Percentiles rank a stretch among this genome's conserved stretches.
Conservation (phyloP, 805 yeast genomes). For the Kregervanrija delftensis region DNA sequence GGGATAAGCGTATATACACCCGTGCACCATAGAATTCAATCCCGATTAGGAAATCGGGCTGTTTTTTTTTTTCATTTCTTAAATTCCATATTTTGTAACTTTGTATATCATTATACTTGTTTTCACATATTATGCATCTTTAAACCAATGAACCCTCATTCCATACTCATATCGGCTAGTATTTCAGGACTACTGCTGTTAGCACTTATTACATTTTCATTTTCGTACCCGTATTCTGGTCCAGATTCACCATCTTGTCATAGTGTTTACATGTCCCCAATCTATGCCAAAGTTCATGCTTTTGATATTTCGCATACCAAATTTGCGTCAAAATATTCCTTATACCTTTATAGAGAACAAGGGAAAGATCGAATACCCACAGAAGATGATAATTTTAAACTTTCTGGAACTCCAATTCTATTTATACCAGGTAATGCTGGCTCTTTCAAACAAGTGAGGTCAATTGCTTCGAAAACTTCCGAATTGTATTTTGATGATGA, state of each 20-base stretch:
- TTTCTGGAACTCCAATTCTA: constrained; percentile 77
- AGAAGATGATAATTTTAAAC: constrained; percentile 24
- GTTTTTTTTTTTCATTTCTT: too few species aligned
- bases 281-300: constrained; percentile 67
- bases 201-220: too few species aligned
- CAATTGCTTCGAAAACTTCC: constrained; percentile 82
- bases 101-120: too few species aligned
- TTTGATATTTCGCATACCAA: constrained; percentile 66
- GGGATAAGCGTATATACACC: too few species aligned
- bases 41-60: too few species aligned
- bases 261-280: constrained; percentile 73
- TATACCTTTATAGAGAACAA: constrained; percentile 83
- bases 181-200: too few species aligned
- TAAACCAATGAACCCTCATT: too few species aligned
- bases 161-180: too few species aligned
- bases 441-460: constrained; percentile 79
- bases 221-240: constrained; percentile 21
- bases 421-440: constrained; percentile 99
- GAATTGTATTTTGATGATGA: constrained; percentile 38
- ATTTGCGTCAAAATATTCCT: constrained; percentile 75
- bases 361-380: constrained; percentile 54
- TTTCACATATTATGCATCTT: too few species aligned
- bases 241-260: constrained; percentile 51
- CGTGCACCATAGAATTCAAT: too few species aligned
- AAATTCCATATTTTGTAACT: too few species aligned